Percentiles rank a stretch among this genome's conserved stretches.
phyloP scores from a whole-genome alignment of 2,329 filamentous ascomycete genomes.

The Lithohypha guttulata region DNA sequence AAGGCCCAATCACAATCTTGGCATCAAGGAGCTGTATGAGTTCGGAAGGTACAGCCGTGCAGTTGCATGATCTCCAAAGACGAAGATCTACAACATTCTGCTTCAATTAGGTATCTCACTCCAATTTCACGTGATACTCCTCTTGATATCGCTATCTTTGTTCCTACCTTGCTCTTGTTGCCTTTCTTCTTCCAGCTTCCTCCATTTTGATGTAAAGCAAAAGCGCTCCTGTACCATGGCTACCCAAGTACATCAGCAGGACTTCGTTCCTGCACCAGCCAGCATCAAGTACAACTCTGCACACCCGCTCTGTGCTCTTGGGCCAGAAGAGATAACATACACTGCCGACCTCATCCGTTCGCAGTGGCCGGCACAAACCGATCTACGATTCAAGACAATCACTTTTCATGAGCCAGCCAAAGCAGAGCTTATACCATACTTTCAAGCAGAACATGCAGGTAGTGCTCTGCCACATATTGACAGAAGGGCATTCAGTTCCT shows the following conservation, averaged over 20 bases:
- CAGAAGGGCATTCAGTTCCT: constrained; percentile 42
- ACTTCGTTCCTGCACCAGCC: constrained; percentile 13
- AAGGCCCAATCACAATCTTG: no score
- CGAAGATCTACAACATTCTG: no score
- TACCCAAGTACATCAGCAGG: constrained; percentile 13
- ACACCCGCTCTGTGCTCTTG: constrained; percentile 25
- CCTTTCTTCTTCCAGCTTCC: no score
- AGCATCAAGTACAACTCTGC: constrained; percentile 13
- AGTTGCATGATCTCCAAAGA: no score
- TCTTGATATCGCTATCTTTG: no score
- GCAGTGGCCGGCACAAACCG: constrained; percentile 23
- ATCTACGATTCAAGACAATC: constrained; percentile 49
- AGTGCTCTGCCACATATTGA: constrained; percentile 38
- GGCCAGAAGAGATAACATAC: constrained; percentile 23
- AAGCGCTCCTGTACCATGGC: no score
- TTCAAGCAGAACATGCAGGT: constrained; percentile 38
- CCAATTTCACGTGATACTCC: no score
- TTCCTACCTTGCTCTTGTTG: no score
- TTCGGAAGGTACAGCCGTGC: no score
- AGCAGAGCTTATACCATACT: constrained; percentile 35
- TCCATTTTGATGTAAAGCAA: no score
- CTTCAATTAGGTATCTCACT: no score
- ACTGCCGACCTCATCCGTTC: constrained; percentile 21
- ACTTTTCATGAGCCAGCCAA: constrained; percentile 43
- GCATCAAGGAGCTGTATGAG: no score